Conservation (phyloP, 768 basidiomycete species). For the Trametes cinnabarina region DNA sequence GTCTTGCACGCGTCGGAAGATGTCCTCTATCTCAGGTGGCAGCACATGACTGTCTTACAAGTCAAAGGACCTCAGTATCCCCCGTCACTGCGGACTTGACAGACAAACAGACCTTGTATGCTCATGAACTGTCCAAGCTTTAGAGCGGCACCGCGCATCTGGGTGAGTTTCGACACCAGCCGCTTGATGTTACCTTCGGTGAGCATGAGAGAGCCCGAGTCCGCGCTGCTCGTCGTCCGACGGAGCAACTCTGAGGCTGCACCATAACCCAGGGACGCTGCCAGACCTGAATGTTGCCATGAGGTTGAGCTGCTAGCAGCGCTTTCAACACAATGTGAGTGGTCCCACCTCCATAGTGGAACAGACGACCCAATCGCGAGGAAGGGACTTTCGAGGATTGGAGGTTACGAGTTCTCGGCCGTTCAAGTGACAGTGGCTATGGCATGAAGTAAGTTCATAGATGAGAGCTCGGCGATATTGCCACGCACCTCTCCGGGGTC, state of each 20-base stretch:
- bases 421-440: background rate
- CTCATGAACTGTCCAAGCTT: constrained; percentile 98
- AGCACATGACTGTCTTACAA: constrained; percentile 80
- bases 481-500: background rate
- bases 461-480: background rate
- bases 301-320: background rate
- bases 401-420: constrained; percentile 41
- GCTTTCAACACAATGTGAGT: background rate
- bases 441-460: background rate
- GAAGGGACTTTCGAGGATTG: constrained; percentile 89
- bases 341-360: constrained; percentile 86
- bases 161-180: constrained; percentile 86
- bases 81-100: background rate
- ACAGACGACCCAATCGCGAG: constrained; percentile 81
- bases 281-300: constrained; percentile 59
- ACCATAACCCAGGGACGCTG: constrained; percentile 84
- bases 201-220: constrained; percentile 65
- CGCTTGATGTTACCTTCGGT: constrained; percentile 88
- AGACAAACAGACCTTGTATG: constrained; percentile 67
- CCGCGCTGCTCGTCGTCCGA: constrained; percentile 49
- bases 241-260: constrained; percentile 85
- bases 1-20: constrained; percentile 90
- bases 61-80: background rate
- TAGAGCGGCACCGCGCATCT: constrained; percentile 95
- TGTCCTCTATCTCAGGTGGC: constrained; percentile 82